Evolutionary conservation across 495 filamentous ascomycete genomes (phyloP).

Genomic region (Durotheca rogersii): DNA sequence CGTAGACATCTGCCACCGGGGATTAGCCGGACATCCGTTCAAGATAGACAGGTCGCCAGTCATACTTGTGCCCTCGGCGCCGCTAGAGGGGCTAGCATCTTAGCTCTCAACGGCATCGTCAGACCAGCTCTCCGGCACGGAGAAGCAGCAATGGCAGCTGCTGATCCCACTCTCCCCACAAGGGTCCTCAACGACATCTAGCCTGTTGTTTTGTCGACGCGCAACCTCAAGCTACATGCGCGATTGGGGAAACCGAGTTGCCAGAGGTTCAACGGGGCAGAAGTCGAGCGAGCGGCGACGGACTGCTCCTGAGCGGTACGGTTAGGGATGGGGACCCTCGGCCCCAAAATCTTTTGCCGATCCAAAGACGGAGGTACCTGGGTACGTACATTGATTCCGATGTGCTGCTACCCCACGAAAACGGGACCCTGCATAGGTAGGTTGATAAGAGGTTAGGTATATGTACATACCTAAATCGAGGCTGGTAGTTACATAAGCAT

Average conservation of each 20-base stretch:
- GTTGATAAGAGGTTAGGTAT: no score
- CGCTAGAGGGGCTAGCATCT: conserved; percentile 65
- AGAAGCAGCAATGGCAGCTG: conserved; percentile 38
- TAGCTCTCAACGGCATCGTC: conserved; percentile 86
- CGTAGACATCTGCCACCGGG: conserved; percentile 57
- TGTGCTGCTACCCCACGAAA: no score
- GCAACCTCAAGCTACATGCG: conserved; percentile 22
- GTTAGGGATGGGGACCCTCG: conserved; percentile 11
- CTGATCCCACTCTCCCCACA: conserved; percentile 41
- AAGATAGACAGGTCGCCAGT: neutral
- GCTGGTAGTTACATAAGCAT: no score
- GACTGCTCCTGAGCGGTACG: no score
- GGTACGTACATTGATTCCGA: no score
- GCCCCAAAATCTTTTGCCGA: conserved; percentile 25
- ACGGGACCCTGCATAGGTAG: no score
- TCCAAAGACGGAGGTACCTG: neutral
- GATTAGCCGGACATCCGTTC: conserved; percentile 6
- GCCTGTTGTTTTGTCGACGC: conserved; percentile 22
- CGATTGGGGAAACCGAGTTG: conserved; percentile 21
- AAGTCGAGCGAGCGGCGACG: neutral
- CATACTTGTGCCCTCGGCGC: conserved; percentile 52
- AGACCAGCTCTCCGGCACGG: conserved; percentile 38
- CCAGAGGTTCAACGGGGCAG: conserved; percentile 10
- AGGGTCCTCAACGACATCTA: conserved; percentile 49
- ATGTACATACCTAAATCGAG: no score